These are phyloP conservation scores for Yamadazyma laniorum DNA, from an alignment of 805 yeast species.

Conservation along the genomic window DNA sequence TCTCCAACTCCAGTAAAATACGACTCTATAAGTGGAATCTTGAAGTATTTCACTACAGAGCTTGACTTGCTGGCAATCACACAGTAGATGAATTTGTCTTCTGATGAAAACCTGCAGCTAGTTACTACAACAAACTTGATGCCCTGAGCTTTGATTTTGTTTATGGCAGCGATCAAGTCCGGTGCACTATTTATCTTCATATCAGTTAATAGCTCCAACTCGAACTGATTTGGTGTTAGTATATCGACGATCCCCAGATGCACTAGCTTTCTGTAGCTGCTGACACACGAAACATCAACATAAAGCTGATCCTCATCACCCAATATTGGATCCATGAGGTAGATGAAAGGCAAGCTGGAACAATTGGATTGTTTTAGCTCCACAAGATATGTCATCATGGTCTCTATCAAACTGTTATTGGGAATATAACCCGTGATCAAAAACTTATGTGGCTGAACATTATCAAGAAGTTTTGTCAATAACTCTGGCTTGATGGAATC, in stretches of 20 bases:
- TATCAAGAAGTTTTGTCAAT: slow-evolving; percentile 44
- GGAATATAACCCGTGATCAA: slow-evolving; percentile 70
- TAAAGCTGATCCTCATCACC: slow-evolving; percentile 75
- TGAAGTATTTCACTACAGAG: slow-evolving; percentile 32
- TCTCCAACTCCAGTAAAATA: slow-evolving; percentile 97
- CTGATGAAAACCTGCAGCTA: slow-evolving; percentile 28
- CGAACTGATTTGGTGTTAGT: slow-evolving; percentile 90
- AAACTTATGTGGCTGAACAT: slow-evolving; percentile 34
- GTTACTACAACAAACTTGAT: slow-evolving; percentile 68
- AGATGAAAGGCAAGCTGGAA: slow-evolving; percentile 23
- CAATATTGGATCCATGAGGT: slow-evolving; percentile 77
- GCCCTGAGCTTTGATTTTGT: slow-evolving; percentile 47
- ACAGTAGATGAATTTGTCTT: slow-evolving; percentile 23
- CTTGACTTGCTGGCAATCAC: slow-evolving; percentile 20
- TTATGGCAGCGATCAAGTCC: slow-evolving; percentile 47
- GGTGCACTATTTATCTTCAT: slow-evolving; percentile 39
- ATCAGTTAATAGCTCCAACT: slow-evolving; percentile 69
- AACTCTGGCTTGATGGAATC: slow-evolving; percentile 38
- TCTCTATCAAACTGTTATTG: slow-evolving; percentile 47
- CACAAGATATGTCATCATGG: slow-evolving; percentile 8
- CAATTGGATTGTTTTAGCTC: not conserved
- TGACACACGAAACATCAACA: slow-evolving; percentile 50
- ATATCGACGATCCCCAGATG: slow-evolving; percentile 63
- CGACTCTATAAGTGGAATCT: slow-evolving; percentile 63
- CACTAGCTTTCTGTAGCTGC: slow-evolving; percentile 38